These are phyloP conservation scores for Astragalus glycyphyllos DNA, from an alignment of 306 rosid species.

Conservation along the genomic window DNA sequence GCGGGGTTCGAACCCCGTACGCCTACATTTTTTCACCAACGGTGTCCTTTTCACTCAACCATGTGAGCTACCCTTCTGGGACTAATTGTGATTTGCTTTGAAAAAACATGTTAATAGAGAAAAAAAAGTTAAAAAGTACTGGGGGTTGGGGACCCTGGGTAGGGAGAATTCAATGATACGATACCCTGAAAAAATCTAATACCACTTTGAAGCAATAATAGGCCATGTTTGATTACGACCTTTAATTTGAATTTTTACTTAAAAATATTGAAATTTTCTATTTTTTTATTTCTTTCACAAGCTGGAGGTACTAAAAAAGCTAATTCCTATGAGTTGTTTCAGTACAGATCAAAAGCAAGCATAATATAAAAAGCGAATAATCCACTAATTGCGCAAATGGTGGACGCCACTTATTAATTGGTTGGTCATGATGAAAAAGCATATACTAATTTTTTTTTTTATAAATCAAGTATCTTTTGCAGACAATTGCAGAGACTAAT, in stretches of 20 bases:
- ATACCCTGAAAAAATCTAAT: slow-evolving; percentile 9
- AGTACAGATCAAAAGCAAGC: background rate
- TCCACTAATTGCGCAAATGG: background rate
- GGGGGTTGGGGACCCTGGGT: background rate
- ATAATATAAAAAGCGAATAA: background rate
- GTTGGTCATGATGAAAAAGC: too few relatives aligned
- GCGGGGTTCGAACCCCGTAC: too few relatives aligned
- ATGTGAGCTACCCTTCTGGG: too few relatives aligned
- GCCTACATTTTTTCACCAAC: too few relatives aligned
- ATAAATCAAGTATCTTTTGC: too few relatives aligned
- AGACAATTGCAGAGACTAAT: too few relatives aligned
- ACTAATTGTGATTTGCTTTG: too few relatives aligned
- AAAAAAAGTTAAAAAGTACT: background rate
- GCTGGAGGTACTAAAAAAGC: background rate
- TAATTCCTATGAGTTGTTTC: background rate
- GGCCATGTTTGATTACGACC: slow-evolving; percentile 31
- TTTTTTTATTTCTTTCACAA: background rate
- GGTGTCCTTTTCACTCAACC: too few relatives aligned
- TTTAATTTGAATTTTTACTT: background rate
- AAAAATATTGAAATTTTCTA: background rate
- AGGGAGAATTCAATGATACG: background rate
- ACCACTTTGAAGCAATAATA: slow-evolving; percentile 14
- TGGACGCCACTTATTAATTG: background rate
- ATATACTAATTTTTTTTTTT: too few relatives aligned
- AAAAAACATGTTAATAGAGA: background rate